Evolutionary conservation across 768 basidiomycete species (phyloP).

Genomic region (Dentipellis fragilis): DNA sequence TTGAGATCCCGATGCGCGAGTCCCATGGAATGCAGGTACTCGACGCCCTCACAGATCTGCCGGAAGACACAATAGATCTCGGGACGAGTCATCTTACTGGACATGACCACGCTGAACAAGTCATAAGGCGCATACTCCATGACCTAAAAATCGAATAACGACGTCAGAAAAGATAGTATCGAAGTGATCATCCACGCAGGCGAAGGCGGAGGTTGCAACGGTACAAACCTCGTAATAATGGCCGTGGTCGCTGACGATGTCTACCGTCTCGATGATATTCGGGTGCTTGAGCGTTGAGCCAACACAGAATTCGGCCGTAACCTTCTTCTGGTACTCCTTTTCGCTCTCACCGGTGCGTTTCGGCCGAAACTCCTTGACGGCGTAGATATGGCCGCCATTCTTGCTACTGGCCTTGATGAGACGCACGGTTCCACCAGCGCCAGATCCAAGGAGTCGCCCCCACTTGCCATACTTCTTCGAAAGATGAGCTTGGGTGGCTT

Average conservation of each 20-base stretch:
- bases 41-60: constrained; percentile 96
- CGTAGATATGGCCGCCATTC: constrained; percentile 77
- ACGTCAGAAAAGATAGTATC: background rate
- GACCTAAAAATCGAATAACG: constrained; percentile 42
- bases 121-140: constrained; percentile 99
- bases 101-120: constrained; percentile 99
- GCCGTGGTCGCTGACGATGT: constrained; percentile 95
- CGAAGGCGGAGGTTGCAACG: background rate
- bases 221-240: constrained; percentile 90
- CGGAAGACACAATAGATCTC: constrained; percentile 99
- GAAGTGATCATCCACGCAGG: background rate
- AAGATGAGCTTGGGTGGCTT: constrained; percentile 82
- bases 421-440: constrained; percentile 96
- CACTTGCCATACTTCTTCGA: constrained; percentile 99
- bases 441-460: constrained; percentile 90
- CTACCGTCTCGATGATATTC: constrained; percentile 96
- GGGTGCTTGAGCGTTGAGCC: constrained; percentile 88
- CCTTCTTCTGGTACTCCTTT: constrained; percentile 99
- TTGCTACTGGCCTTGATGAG: constrained; percentile 84
- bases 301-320: constrained; percentile 97
- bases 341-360: constrained; percentile 82
- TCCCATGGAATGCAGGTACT: constrained; percentile 95
- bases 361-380: constrained; percentile 95
- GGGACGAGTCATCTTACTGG: constrained; percentile 94
- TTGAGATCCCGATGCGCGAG: constrained; percentile 98